These are phyloP conservation scores for Malassezia psittaci DNA, from an alignment of 1,284 basidiomycete species.

Conservation along the genomic window DNA sequence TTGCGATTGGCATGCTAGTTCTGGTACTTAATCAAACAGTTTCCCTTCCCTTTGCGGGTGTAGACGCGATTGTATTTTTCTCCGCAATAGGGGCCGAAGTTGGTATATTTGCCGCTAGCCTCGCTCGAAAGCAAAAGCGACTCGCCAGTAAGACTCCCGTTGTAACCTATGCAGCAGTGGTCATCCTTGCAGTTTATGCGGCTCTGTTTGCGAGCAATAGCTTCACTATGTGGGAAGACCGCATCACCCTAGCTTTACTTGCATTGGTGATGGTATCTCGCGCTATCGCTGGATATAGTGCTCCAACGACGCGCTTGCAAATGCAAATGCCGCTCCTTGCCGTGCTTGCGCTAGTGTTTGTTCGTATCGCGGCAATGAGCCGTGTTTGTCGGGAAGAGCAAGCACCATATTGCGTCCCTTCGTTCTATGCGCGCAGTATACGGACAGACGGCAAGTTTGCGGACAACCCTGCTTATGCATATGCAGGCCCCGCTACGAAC, in stretches of 20 bases:
- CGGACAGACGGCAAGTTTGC: constrained; percentile 12
- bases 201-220: constrained; percentile 58
- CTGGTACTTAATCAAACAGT: background rate
- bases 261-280: constrained; percentile 17
- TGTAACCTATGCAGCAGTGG: background rate
- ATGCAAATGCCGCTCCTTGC: constrained; percentile 65
- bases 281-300: constrained; percentile 14
- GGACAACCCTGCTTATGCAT: constrained; percentile 19
- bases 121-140: background rate
- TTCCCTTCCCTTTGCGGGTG: background rate
- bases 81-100: background rate
- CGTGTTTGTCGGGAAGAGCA: constrained; percentile 89
- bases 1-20: background rate
- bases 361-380: constrained; percentile 66
- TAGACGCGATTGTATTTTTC: background rate
- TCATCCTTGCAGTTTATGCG: constrained; percentile 20
- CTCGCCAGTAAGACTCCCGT: background rate
- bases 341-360: constrained; percentile 58
- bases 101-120: background rate
- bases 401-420: constrained; percentile 66
- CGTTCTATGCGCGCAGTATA: constrained; percentile 49
- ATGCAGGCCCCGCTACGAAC: constrained; percentile 22
- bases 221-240: constrained; percentile 91
- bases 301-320: constrained; percentile 55
- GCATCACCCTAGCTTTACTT: constrained; percentile 56